phyloP scores from a whole-genome alignment of 1,139 yeast genomes.

The Candida gigantensis region DNA sequence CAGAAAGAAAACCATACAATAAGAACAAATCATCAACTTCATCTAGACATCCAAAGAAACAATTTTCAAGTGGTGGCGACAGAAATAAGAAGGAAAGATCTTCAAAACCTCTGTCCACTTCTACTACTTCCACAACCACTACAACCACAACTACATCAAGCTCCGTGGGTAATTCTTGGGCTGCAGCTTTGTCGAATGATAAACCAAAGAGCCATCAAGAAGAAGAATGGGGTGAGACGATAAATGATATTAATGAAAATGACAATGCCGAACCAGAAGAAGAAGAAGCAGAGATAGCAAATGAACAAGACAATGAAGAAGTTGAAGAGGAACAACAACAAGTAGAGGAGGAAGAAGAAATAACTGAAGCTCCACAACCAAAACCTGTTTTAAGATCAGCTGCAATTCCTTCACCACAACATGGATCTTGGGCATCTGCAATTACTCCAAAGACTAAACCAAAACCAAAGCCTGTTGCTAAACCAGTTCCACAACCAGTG shows the following conservation, averaged over 20 bases:
- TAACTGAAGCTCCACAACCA: conserved; percentile 14
- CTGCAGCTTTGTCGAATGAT: conserved; percentile 48
- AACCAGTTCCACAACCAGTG: conserved; percentile 12
- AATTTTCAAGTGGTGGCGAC: conserved; percentile 2
- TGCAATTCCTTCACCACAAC: conserved; percentile 31
- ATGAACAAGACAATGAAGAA: conserved; percentile 2
- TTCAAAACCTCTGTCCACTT: too few species aligned
- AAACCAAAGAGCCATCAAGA: conserved; percentile 25
- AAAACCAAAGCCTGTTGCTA: conserved; percentile 22
- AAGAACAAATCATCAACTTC: conserved; percentile 9
- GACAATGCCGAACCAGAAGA: conserved; percentile 1
- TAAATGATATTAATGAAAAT: conserved; percentile 6
- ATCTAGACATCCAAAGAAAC: conserved; percentile 14
- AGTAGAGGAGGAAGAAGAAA: conserved; percentile 2
- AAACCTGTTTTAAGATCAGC: conserved; percentile 33
- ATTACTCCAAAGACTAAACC: conserved; percentile 56
- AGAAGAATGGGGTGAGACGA: conserved; percentile 10
- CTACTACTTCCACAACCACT: conserved; percentile 3
- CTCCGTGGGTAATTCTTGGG: conserved; percentile 41
- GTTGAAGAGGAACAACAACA: conserved; percentile 3
- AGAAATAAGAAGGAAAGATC: conserved; percentile 5
- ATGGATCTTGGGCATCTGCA: conserved; percentile 60
- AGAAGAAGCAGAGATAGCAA: conserved; percentile 7
- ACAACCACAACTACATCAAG: conserved; percentile 5
- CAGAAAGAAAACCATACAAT: conserved; percentile 9